Evolutionary conservation across 2,329 filamentous ascomycete genomes (phyloP).

Genomic region (Mycosphaerelloides madeirae): DNA sequence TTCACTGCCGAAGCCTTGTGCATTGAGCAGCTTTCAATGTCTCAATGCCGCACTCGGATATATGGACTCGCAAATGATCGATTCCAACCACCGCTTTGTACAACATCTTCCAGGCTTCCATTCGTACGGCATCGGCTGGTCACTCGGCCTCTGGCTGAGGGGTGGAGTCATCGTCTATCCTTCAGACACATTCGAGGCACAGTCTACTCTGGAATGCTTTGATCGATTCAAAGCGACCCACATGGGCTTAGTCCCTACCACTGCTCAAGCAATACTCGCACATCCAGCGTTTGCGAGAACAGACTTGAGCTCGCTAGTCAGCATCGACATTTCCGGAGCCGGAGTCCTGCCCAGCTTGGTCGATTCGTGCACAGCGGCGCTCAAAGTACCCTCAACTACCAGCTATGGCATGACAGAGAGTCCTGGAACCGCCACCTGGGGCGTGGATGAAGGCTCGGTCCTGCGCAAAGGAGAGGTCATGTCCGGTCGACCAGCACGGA

Average conservation of each 20-base stretch:
- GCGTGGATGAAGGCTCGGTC: slow-evolving; percentile 27
- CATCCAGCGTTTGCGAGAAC: slow-evolving; percentile 27
- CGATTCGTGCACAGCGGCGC: slow-evolving; percentile 24
- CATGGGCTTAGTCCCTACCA: slow-evolving; percentile 33
- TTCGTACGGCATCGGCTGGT: slow-evolving; percentile 30
- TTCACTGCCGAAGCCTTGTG: slow-evolving; percentile 45
- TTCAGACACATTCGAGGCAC: slow-evolving; percentile 29
- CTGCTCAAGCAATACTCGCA: slow-evolving; percentile 30
- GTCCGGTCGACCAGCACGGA: slow-evolving; percentile 41
- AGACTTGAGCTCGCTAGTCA: slow-evolving; percentile 29
- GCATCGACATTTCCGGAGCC: slow-evolving; percentile 31
- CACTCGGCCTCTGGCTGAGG: slow-evolving; percentile 26
- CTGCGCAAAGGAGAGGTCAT: slow-evolving; percentile 35
- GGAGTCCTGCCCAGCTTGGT: slow-evolving; percentile 35
- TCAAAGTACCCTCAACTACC: slow-evolving; percentile 28
- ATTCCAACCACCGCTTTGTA: slow-evolving; percentile 26
- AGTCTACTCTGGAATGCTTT: slow-evolving; percentile 32
- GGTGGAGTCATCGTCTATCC: slow-evolving; percentile 29
- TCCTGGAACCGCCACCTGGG: slow-evolving; percentile 41
- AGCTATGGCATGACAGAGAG: slow-evolving; percentile 47
- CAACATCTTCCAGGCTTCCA: slow-evolving; percentile 31
- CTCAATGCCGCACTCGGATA: slow-evolving; percentile 35
- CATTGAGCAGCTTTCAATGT: slow-evolving; percentile 36
- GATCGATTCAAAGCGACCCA: slow-evolving; percentile 30
- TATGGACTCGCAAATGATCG: slow-evolving; percentile 26